These are phyloP conservation scores for Pyrrhoderma noxium DNA, from an alignment of 1,284 basidiomycete genomes.

Conservation along the genomic window DNA sequence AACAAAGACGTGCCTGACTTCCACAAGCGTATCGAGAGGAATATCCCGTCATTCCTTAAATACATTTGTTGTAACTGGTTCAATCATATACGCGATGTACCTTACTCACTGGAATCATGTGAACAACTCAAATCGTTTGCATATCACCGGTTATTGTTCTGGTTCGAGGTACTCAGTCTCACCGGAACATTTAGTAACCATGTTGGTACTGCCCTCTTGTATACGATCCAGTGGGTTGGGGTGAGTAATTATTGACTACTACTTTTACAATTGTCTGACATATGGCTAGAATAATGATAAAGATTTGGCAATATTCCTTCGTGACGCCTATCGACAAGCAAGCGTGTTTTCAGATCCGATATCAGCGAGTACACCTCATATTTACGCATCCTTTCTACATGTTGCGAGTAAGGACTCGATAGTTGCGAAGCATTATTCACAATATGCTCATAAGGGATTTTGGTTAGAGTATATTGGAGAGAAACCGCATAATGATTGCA, in stretches of 20 bases:
- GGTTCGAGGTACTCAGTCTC: slow-evolving; percentile 27
- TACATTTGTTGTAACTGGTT: slow-evolving; percentile 7
- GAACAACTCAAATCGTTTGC: slow-evolving; percentile 17
- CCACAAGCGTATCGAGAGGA: neutral
- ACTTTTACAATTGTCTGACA: neutral
- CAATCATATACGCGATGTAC: neutral
- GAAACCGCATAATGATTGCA: too few relatives aligned
- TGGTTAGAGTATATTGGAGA: too few relatives aligned
- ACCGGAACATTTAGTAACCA: neutral
- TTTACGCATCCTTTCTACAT: neutral
- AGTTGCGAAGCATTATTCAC: too few relatives aligned
- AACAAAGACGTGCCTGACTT: slow-evolving; percentile 4
- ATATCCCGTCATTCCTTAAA: neutral
- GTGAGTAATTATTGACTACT: neutral
- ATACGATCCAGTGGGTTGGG: neutral
- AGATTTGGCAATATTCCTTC: too few relatives aligned
- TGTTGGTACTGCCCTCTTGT: neutral
- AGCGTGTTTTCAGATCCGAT: too few relatives aligned
- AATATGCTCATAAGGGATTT: too few relatives aligned
- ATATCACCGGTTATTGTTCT: slow-evolving; percentile 21
- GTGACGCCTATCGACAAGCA: too few relatives aligned
- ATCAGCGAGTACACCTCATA: neutral
- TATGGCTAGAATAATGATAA: neutral
- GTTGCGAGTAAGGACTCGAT: neutral
- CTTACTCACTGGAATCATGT: neutral